Conservation (phyloP, 768 basidiomycete genomes). For the Plicaturopsis crispa region DNA sequence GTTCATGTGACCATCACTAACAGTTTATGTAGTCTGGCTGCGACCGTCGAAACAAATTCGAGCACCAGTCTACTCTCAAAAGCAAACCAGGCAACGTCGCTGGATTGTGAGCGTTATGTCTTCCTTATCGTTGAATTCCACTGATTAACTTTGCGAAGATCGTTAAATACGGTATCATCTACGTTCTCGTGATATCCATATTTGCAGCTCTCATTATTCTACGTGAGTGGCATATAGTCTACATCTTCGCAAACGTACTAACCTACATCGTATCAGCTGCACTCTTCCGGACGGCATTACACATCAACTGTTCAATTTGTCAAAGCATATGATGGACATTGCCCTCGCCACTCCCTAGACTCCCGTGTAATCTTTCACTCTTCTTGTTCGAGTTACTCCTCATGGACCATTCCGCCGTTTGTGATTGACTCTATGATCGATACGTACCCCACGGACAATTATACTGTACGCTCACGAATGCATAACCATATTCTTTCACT, state of each 20-base stretch:
- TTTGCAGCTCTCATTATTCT: conserved; percentile 74
- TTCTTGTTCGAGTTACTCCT: conserved; percentile 3
- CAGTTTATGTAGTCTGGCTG: conserved; percentile 76
- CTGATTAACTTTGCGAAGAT: conserved; percentile 35
- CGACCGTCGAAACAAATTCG: conserved; percentile 92
- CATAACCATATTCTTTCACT: not conserved
- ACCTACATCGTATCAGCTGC: conserved; percentile 33
- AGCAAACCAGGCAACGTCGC: conserved; percentile 83
- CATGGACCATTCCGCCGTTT: conserved; percentile 4
- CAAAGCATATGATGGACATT: conserved; percentile 50
- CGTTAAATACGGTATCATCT: conserved; percentile 78
- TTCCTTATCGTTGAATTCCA: conserved; percentile 1
- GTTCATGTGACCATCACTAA: too few relatives aligned
- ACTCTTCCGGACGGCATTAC: conserved; percentile 51
- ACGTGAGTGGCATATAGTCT: conserved; percentile 43
- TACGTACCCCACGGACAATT: conserved; percentile 8
- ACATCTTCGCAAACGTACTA: not conserved
- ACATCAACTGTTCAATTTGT: conserved; percentile 61
- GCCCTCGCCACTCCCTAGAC: conserved; percentile 17
- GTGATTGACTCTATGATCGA: conserved; percentile 4
- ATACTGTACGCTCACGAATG: conserved; percentile 9
- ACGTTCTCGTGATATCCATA: conserved; percentile 54
- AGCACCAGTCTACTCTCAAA: conserved; percentile 83
- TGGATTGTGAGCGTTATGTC: conserved; percentile 58
- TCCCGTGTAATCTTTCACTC: conserved; percentile 16